Conservation (phyloP, 148 eudicot genomes). For the Vaccinium macrocarpon region DNA sequence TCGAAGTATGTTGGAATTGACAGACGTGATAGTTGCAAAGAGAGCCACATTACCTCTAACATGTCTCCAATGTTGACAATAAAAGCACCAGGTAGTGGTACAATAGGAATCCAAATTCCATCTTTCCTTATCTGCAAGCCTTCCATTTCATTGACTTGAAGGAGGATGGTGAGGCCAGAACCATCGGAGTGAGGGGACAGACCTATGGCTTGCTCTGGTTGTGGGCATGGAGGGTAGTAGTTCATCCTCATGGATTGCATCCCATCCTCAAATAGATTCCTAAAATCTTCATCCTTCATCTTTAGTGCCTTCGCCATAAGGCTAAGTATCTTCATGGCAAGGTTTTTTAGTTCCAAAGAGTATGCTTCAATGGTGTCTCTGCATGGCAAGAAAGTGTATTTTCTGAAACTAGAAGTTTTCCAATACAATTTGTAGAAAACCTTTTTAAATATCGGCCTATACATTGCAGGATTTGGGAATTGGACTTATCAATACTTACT, state of each 20-base stretch:
- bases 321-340: constrained; percentile 16
- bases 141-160: constrained; percentile 1
- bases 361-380: constrained; percentile 20
- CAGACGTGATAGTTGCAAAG: not conserved
- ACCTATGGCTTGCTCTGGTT: constrained; percentile 27
- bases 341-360: constrained; percentile 12
- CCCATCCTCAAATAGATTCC: constrained; percentile 14
- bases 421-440: not conserved
- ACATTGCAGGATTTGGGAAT: not conserved
- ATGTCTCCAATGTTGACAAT: constrained; percentile 17
- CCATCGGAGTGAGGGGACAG: constrained; percentile 19
- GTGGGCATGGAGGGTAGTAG: constrained; percentile 36
- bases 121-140: not conserved
- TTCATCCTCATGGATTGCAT: constrained; percentile 20
- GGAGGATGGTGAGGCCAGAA: not conserved
- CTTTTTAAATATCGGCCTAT: not conserved
- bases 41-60: not conserved
- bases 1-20: not conserved
- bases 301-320: constrained; percentile 15
- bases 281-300: constrained; percentile 7
- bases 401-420: not conserved
- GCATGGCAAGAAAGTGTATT: not conserved
- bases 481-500: not conserved
- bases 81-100: constrained; percentile 17
- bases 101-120: not conserved